phyloP scores from a whole-genome alignment of 2,329 filamentous ascomycete genomes.

The Botryosphaeria dothidea region DNA sequence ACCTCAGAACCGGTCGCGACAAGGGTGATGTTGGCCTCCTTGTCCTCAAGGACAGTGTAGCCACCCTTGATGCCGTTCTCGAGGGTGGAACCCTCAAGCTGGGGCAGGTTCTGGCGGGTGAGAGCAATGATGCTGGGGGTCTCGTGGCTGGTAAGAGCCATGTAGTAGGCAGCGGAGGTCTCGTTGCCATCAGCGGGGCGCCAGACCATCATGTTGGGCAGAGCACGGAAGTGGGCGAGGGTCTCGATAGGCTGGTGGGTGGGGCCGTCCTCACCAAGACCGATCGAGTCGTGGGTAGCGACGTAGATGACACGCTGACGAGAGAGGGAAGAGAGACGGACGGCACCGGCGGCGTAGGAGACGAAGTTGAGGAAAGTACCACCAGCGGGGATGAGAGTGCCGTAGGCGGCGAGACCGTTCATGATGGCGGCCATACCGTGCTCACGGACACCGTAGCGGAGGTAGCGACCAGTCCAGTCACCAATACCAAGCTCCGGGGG shows the following conservation, averaged over 20 bases:
- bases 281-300: slow-evolving; percentile 98
- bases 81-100: slow-evolving; percentile 91
- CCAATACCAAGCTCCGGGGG: slow-evolving; percentile 82
- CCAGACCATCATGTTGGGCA: slow-evolving; percentile 99
- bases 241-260: slow-evolving; percentile 99
- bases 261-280: slow-evolving; percentile 96
- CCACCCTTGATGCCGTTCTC: slow-evolving; percentile 92
- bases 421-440: slow-evolving; percentile 39
- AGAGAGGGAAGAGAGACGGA: slow-evolving; percentile 90
- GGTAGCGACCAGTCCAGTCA: slow-evolving; percentile 86
- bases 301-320: slow-evolving; percentile 92
- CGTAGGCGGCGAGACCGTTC: slow-evolving; percentile 64
- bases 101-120: slow-evolving; percentile 96
- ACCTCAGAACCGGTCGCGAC: slow-evolving; percentile 97
- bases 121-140: slow-evolving; percentile 93
- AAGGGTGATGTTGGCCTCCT: slow-evolving; percentile 83
- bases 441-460: slow-evolving; percentile 63
- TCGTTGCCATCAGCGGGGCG: slow-evolving; percentile 98
- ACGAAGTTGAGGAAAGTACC: slow-evolving; percentile 99
- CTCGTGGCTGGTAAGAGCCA: slow-evolving; percentile 83
- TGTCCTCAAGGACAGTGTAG: slow-evolving; percentile 83
- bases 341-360: slow-evolving; percentile 92
- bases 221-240: slow-evolving; percentile 94
- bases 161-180: slow-evolving; percentile 96
- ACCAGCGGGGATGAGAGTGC: slow-evolving; percentile 87